phyloP scores from a whole-genome alignment of 331 rosid species.

The Phaseolus coccineus region DNA sequence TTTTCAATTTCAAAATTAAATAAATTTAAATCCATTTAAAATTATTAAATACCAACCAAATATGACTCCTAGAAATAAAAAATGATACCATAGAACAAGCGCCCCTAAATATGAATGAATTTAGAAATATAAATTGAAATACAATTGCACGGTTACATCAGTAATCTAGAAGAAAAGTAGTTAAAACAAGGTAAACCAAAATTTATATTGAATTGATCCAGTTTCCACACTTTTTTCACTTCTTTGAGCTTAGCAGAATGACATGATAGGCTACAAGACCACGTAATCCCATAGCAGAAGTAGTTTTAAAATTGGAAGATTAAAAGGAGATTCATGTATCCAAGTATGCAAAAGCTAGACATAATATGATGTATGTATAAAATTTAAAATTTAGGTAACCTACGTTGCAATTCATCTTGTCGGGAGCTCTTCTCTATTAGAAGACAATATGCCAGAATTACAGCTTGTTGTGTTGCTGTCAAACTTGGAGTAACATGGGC shows the following conservation, averaged over 20 bases:
- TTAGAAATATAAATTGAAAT: not conserved
- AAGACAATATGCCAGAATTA: slow-evolving; percentile 84
- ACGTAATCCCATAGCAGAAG: slow-evolving; percentile 10
- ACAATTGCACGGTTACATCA: not conserved
- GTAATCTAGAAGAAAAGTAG: slow-evolving; percentile 7
- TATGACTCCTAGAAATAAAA: too few relatives aligned
- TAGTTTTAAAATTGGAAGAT: slow-evolving; percentile 14
- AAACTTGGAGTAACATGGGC: slow-evolving; percentile 54
- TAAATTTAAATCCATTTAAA: too few relatives aligned
- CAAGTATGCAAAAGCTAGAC: slow-evolving; percentile 27
- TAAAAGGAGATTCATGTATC: not conserved
- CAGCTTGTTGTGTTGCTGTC: slow-evolving; percentile 75
- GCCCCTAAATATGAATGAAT: not conserved
- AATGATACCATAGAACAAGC: too few relatives aligned
- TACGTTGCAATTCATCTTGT: slow-evolving; percentile 94
- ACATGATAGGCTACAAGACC: slow-evolving; percentile 15
- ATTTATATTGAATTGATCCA: slow-evolving; percentile 36
- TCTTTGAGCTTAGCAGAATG: slow-evolving; percentile 22
- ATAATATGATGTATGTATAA: slow-evolving; percentile 26
- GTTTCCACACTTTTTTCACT: slow-evolving; percentile 38
- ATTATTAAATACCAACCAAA: too few relatives aligned
- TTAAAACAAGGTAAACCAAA: slow-evolving; percentile 25
- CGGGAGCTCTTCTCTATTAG: slow-evolving; percentile 90
- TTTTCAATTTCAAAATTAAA: too few relatives aligned
- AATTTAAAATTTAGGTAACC: slow-evolving; percentile 48